Evolutionary conservation across 2,329 filamentous ascomycete species (phyloP).

Genomic region (Nothopassalora personata): DNA sequence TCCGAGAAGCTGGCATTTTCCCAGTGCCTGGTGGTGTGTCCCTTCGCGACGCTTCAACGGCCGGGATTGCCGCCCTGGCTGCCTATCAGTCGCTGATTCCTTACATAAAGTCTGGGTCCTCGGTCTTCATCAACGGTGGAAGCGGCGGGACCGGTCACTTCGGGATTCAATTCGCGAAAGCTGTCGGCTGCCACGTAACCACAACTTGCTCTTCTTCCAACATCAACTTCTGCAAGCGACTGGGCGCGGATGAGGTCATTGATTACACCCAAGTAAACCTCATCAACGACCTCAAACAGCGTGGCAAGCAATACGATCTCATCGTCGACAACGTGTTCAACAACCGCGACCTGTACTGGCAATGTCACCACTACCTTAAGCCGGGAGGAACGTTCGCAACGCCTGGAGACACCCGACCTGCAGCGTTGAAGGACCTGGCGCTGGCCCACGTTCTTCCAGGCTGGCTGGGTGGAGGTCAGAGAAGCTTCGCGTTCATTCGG

Average conservation of each 20-base stretch:
- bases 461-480: constrained; percentile 49
- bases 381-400: constrained; percentile 47
- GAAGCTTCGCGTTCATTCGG: constrained; percentile 38
- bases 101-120: constrained; percentile 40
- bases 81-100: constrained; percentile 37
- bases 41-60: constrained; percentile 33
- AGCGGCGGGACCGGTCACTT: constrained; percentile 58
- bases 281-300: constrained; percentile 41
- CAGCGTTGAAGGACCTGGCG: constrained; percentile 36
- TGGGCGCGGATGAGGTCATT: constrained; percentile 61
- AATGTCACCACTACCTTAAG: constrained; percentile 48
- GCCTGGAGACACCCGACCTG: constrained; percentile 36
- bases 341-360: constrained; percentile 49
- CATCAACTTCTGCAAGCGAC: constrained; percentile 49
- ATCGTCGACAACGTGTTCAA: constrained; percentile 55
- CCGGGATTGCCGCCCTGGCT: constrained; percentile 37
- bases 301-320: constrained; percentile 46
- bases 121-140: constrained; percentile 61
- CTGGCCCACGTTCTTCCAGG: constrained; percentile 33
- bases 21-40: constrained; percentile 34
- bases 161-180: constrained; percentile 60
- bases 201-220: constrained; percentile 56
- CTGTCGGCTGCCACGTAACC: constrained; percentile 54
- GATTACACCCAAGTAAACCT: constrained; percentile 54
- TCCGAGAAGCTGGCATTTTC: constrained; percentile 16